phyloP scores from a whole-genome alignment of 805 yeast genomes.

The Yarrowia alimentaria region DNA sequence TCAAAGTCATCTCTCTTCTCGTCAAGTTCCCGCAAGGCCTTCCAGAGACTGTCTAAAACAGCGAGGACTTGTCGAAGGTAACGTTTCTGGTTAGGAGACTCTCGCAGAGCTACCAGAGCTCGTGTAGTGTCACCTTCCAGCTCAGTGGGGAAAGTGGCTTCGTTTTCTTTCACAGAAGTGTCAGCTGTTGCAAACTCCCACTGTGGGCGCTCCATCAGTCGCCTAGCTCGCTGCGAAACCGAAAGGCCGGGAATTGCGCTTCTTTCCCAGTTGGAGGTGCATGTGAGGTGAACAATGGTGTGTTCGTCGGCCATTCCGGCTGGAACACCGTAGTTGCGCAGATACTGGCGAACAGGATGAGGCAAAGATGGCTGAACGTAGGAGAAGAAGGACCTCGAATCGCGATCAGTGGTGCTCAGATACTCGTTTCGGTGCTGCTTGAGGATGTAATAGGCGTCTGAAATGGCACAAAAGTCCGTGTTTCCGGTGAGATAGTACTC shows the following conservation, averaged over 20 bases:
- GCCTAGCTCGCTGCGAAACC: conserved; percentile 5
- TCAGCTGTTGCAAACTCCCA: background rate
- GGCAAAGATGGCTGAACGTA: conserved; percentile 10
- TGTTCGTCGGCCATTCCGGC: background rate
- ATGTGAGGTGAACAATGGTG: conserved; percentile 12
- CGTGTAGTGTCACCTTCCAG: background rate
- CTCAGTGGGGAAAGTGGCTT: conserved; percentile 1
- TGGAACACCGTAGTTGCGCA: conserved; percentile 9
- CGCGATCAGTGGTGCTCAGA: conserved; percentile 2
- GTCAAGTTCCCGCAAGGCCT: background rate
- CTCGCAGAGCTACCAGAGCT: background rate
- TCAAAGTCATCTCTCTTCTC: conserved; percentile 5
- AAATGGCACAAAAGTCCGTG: conserved; percentile 9
- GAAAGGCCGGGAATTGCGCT: conserved; percentile 3
- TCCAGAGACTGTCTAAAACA: conserved; percentile 2
- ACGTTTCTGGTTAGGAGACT: conserved; percentile 2
- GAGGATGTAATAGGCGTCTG: conserved; percentile 19
- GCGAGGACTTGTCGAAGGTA: conserved; percentile 4
- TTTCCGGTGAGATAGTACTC: conserved; percentile 3
- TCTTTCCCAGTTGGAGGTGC: conserved; percentile 14
- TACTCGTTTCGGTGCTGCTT: conserved; percentile 14
- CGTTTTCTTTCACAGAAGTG: background rate
- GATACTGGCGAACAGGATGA: conserved; percentile 9
- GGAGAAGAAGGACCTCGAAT: conserved; percentile 11
- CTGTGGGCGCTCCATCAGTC: conserved; percentile 14